Percentiles rank a stretch among this genome's conserved stretches.
These are phyloP conservation scores for Neovahlkampfia damariscottae DNA, from an alignment of 78 protist genomes.

Conservation along the genomic window DNA sequence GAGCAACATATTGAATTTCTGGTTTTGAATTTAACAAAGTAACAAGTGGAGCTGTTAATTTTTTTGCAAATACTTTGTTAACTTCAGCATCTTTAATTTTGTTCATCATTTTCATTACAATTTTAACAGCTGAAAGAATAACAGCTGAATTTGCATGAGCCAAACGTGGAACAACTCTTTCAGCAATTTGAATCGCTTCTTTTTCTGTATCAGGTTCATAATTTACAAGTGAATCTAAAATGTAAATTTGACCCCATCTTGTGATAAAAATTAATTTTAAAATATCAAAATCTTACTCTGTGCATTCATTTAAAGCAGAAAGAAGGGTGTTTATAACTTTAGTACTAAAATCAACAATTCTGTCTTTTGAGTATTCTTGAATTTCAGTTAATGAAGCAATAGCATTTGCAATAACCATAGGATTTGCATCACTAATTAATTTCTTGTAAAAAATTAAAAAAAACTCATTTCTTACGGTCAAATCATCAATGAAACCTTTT, in stretches of 20 bases:
- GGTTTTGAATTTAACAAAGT: slow-evolving; percentile 77
- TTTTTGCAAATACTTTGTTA: slow-evolving; percentile 17
- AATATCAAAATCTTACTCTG: no score
- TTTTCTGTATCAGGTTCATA: slow-evolving; percentile 32
- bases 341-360: neutral
- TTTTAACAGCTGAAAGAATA: slow-evolving; percentile 83
- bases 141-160: slow-evolving; percentile 95
- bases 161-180: slow-evolving; percentile 93
- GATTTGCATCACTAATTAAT: slow-evolving; percentile 87
- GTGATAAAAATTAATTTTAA: no score
- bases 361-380: neutral
- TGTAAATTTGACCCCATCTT: slow-evolving; percentile 97
- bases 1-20: slow-evolving; percentile 96
- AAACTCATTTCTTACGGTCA: no score
- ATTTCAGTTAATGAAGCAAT: slow-evolving; percentile 87
- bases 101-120: slow-evolving; percentile 6
- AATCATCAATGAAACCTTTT: slow-evolving; percentile 83
- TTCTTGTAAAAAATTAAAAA: no score
- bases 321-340: slow-evolving; percentile 64
- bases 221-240: slow-evolving; percentile 81
- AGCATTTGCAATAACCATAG: slow-evolving; percentile 92
- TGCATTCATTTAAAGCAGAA: slow-evolving; percentile 84
- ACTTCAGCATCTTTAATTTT: neutral
- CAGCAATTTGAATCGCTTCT: slow-evolving; percentile 62
- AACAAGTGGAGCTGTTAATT: slow-evolving; percentile 84